These are phyloP conservation scores for Porphyra umbilicalis DNA, from an alignment of 31 red algal species.

Conservation along the genomic window DNA sequence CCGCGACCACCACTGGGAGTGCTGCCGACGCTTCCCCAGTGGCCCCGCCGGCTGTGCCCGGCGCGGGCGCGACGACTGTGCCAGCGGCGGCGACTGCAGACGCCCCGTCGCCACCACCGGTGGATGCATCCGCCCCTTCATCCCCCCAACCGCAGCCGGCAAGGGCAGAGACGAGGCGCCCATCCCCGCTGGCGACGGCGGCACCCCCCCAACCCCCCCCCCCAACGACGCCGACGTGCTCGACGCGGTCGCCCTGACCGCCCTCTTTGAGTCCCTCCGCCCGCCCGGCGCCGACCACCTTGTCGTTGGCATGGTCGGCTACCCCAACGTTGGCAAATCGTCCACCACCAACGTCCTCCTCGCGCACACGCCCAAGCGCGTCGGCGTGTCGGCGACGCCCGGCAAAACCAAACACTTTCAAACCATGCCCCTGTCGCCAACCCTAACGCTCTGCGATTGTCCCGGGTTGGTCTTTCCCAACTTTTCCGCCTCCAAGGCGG, in stretches of 20 bases:
- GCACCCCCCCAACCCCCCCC: background rate
- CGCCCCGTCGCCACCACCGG: no score
- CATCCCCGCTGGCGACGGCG: background rate
- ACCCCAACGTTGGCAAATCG: conserved; percentile 93
- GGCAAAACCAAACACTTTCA: conserved; percentile 98
- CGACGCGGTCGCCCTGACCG: background rate
- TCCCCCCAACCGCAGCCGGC: no score
- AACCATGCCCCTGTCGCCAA: conserved; percentile 45
- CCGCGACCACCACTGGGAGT: no score
- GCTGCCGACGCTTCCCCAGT: background rate
- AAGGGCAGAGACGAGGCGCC: background rate
- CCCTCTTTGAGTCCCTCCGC: background rate
- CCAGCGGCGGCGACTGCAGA: no score
- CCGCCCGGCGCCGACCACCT: conserved; percentile 7
- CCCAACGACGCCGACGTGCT: background rate
- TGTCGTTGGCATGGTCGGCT: conserved; percentile 85
- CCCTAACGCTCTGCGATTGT: conserved; percentile 78
- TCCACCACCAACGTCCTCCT: conserved; percentile 87
- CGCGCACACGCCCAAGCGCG: conserved; percentile 30
- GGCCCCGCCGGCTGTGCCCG: background rate
- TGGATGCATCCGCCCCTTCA: no score
- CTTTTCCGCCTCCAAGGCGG: conserved; percentile 64
- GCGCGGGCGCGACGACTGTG: background rate
- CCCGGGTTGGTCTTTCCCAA: conserved; percentile 97
- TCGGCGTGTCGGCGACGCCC: conserved; percentile 77